Percentiles rank a stretch among this genome's conserved stretches.
Conservation (phyloP, 148 eudicot species). For the Arbutus unedo region DNA sequence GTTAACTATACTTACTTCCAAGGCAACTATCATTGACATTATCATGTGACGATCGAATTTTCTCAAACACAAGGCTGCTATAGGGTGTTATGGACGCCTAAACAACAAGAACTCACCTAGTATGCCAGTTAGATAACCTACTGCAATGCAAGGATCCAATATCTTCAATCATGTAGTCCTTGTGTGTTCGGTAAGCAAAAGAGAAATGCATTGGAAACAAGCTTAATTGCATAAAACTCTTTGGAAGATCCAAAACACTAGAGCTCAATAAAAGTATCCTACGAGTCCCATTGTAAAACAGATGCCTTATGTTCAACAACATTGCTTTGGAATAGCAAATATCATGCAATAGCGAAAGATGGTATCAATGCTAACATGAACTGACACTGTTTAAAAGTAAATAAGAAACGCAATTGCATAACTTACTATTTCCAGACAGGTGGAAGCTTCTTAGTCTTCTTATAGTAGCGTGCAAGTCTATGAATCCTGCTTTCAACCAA, state of each 20-base stretch:
- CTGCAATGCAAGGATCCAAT: neutral
- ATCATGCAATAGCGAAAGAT: neutral
- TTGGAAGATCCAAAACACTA: neutral
- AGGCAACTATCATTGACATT: no score
- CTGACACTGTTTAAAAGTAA: neutral
- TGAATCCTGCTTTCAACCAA: constrained; percentile 39
- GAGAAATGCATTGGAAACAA: neutral
- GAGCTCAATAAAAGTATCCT: neutral
- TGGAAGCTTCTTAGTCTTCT: constrained; percentile 37
- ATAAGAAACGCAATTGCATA: neutral
- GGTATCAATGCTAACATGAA: neutral
- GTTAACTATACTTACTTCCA: no score
- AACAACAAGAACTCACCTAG: neutral
- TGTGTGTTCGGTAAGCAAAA: neutral
- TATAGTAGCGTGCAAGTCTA: constrained; percentile 37
- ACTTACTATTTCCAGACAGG: constrained; percentile 39
- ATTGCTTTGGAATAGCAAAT: neutral
- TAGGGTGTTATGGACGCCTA: neutral
- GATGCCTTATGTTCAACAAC: neutral
- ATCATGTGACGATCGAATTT: no score
- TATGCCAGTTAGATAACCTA: neutral
- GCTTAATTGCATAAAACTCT: neutral
- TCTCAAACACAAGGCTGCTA: no score
- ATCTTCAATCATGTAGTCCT: neutral
- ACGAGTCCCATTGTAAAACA: neutral